Evolutionary conservation across 2,329 filamentous ascomycete species (phyloP), one percentile per base, ranked within the genome.

Genomic region (Chaetothyriales sp.): DNA sequence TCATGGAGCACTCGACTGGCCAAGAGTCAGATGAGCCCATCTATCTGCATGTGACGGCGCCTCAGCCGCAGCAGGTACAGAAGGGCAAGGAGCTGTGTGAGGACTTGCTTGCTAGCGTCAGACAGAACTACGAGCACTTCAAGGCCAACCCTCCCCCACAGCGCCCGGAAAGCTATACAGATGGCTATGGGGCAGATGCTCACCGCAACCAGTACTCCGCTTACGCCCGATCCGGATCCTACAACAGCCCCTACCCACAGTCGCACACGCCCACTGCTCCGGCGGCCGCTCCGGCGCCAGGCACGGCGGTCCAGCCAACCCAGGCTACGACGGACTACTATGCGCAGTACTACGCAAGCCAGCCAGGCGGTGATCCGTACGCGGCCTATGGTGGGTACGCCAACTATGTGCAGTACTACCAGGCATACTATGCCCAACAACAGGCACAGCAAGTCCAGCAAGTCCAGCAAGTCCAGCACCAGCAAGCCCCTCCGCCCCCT

Each of bases 41-140:
- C 88, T 96, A 88, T 64, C 76, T 98, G 45, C 89, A 96, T 66
- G 89, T 96, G 58, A 86, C 92, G 84, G 90, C 89, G 4, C 92
- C 92, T 5, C 87, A 95, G 64, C 78, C 85, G 15, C 78, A 79
- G 54, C 87, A 93, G 73, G 90, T 98, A 32, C 77, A 88, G 53
- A 81, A 81, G 59, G 92, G 86, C 39, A 94, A 92, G 66, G 81
- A 86, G 57, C 80, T 95, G 45, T 96, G 90, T 65, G 79, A 90
- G 60, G 88, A 95, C 61, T 73, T 98, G 48, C 77, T 98, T 46
- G 77, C 74, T 56, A 93, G 92, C 59, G 92, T 98, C 50, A 84
- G 82, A 63, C 78, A 87, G 55, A 84, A 94, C 64, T 96, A 95
- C 64, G 84, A 95, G 64, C 81, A 83, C 46, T 94, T 90, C 74